Conservation (phyloP, 2,329 filamentous ascomycete genomes). For the Fusarium verticillioides region DNA sequence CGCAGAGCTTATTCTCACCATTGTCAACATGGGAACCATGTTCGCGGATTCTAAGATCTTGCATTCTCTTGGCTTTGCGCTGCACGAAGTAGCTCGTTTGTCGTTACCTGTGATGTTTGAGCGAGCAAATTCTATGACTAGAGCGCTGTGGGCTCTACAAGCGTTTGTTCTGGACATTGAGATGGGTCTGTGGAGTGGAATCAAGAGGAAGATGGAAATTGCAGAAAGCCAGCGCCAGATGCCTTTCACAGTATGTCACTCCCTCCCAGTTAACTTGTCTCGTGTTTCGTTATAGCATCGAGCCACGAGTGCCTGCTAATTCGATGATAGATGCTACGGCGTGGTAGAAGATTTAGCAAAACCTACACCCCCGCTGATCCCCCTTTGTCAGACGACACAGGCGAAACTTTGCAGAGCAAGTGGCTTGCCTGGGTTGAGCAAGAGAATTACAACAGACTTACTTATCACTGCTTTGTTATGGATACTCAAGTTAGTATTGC, state of each 20-base stretch:
- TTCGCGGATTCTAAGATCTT: not conserved
- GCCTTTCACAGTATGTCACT: not conserved
- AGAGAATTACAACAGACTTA: not conserved
- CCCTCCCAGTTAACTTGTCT: fast-evolving
- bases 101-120: not conserved
- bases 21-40: not conserved
- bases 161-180: not conserved
- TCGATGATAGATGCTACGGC: not conserved
- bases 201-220: not conserved
- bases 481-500: not conserved
- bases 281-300: no score
- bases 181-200: not conserved
- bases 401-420: not conserved
- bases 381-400: not conserved
- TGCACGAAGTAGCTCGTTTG: not conserved
- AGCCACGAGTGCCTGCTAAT: not conserved
- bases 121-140: not conserved
- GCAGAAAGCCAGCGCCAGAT: not conserved
- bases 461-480: not conserved
- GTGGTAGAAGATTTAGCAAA: not conserved
- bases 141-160: not conserved
- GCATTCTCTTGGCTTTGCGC: not conserved
- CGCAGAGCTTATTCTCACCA: not conserved
- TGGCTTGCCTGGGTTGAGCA: not conserved
- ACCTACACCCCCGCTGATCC: not conserved